A percentile compares a stretch with the other conserved stretches of the same genome.
phyloP scores from a whole-genome alignment of 1,284 basidiomycete species.

The Ustilago nuda region DNA sequence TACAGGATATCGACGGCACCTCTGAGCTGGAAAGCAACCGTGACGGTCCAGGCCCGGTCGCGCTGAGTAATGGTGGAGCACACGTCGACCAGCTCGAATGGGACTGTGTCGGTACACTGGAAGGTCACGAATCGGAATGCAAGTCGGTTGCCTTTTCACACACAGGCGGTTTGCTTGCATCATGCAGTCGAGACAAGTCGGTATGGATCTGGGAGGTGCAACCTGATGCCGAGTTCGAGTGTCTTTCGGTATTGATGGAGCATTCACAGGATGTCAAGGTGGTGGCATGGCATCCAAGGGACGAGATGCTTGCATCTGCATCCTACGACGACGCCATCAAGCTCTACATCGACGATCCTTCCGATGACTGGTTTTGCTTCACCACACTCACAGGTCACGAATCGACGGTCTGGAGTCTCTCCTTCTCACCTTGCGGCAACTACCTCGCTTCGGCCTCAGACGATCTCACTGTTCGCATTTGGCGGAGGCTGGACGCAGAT shows the following conservation, averaged over 20 bases:
- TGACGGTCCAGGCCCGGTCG: conserved; percentile 16
- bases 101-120: conserved; percentile 88
- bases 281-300: conserved; percentile 91
- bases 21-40: conserved; percentile 14
- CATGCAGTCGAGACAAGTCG: conserved; percentile 93
- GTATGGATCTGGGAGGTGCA: conserved; percentile 98
- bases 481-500: conserved; percentile 68
- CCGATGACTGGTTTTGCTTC: conserved; percentile 93
- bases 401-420: conserved; percentile 88
- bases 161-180: conserved; percentile 84
- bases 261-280: conserved; percentile 97
- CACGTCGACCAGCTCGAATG: conserved; percentile 69
- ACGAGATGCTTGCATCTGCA: conserved; percentile 94
- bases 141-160: conserved; percentile 90
- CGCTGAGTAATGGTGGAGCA: conserved; percentile 70
- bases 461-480: conserved; percentile 77
- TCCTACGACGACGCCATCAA: conserved; percentile 98
- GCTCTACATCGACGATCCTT: conserved; percentile 91
- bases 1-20: conserved; percentile 63
- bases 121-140: conserved; percentile 98
- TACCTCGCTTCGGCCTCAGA: conserved; percentile 85
- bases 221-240: conserved; percentile 85
- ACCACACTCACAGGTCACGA: conserved; percentile 82
- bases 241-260: conserved; percentile 95
- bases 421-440: conserved; percentile 80